Base-by-base conservation (phyloP, 2,329 filamentous ascomycete species). In the Penicillium sp. region DNA sequence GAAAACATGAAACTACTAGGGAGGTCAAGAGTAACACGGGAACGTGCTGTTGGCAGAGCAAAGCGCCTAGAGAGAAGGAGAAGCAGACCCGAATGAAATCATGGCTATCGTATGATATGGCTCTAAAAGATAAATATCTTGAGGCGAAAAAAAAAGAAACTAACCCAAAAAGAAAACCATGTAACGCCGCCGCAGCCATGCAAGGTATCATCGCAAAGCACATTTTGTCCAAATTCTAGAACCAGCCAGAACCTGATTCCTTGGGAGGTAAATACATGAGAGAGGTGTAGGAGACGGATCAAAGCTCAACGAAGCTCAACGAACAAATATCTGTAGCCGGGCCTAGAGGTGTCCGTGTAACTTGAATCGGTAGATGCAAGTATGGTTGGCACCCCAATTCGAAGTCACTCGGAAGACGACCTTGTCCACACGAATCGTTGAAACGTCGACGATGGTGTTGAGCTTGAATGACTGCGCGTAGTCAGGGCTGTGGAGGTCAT, bases 361-460 rank as follows among this genome's bases (percentile, higher is more conserved):
- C 48, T 75, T 74, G 51, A 80, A 58, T n/a, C 78, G 75, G 65
- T 80, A 80, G 38, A 81, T 61, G 61, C 79, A 81, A 1, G 77
- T 79, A 54, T 75, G 66, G 23, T 74, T 66, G 5, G 66, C 71
- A 5, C 78, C 79, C 72, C 78, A 79, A 55, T 79, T 81, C 1
- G 71, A 74, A 21, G 70, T 75, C 2, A 77, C 70, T 6, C 78
- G 70, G 33, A 81, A 64, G 15, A 76, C 75, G 21, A 79, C 74
- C 49, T 72, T 73, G 43, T 75, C 68, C 13, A 76, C 73, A 1
- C 73, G 69, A 10, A 76, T 62, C 2, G 63, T 65, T 2, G 70
- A 69, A 13, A 74, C 59, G 43, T 77, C 73, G 33, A 77, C 68
- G 21, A 73, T 66, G 2, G 74, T 73, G 43, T 76, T 71, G 41